phyloP scores from a whole-genome alignment of 1,284 basidiomycete species.

The Mycena citricolor region DNA sequence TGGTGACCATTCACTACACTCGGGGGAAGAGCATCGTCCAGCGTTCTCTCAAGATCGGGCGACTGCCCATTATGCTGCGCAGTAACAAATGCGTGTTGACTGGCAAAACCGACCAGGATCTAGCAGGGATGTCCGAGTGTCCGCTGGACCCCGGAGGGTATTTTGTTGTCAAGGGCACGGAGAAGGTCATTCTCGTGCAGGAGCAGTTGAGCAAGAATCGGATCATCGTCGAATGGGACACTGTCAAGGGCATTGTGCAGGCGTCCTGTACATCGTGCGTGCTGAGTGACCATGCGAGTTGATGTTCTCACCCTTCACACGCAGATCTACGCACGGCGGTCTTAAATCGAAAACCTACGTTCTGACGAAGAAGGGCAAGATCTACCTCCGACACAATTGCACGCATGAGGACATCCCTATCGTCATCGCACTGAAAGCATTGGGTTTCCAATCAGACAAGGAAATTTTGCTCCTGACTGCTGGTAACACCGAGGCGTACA shows the following conservation, averaged over 20 bases:
- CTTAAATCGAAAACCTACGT: constrained; percentile 99
- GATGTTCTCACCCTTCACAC: constrained; percentile 4
- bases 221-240: constrained; percentile 96
- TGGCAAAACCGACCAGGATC: constrained; percentile 73
- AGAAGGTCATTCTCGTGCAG: constrained; percentile 99
- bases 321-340: constrained; percentile 92
- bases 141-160: constrained; percentile 98
- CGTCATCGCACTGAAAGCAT: constrained; percentile 93
- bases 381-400: constrained; percentile 98
- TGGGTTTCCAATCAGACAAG: constrained; percentile 96
- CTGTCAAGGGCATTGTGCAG: constrained; percentile 89
- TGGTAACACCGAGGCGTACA: constrained; percentile 90
- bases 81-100: constrained; percentile 93
- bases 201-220: constrained; percentile 99
- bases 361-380: constrained; percentile 88
- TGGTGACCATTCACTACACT: constrained; percentile 95
- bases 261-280: constrained; percentile 96
- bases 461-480: constrained; percentile 96
- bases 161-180: constrained; percentile 98
- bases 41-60: constrained; percentile 87
- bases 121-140: constrained; percentile 94
- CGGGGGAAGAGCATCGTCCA: constrained; percentile 89
- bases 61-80: constrained; percentile 95
- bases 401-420: constrained; percentile 98
- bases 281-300: no score